Conservation (phyloP, 495 filamentous ascomycete genomes). For the Friedmanniomyces simplex region DNA sequence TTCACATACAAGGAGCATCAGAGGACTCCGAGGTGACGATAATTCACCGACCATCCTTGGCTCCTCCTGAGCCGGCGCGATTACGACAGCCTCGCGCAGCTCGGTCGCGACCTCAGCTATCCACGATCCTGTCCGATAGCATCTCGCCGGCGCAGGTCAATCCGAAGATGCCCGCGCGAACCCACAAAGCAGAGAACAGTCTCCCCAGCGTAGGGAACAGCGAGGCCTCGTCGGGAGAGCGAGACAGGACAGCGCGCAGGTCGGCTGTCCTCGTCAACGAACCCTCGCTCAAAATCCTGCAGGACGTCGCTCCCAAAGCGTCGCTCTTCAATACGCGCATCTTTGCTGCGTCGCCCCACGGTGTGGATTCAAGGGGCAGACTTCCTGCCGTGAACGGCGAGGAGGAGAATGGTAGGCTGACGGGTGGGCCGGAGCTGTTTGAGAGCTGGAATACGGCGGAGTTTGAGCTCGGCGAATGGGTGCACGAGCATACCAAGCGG, state of each 20-base stretch:
- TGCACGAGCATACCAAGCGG: constrained; percentile 17
- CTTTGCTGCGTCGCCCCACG: background rate
- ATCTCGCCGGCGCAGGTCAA: background rate
- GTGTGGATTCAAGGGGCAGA: no score
- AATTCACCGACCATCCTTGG: background rate
- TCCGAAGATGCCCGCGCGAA: background rate
- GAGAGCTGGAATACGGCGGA: constrained; percentile 14
- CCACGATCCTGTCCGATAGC: constrained; percentile 15
- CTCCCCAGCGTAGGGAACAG: background rate
- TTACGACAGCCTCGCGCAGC: background rate
- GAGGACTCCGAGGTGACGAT: constrained; percentile 3
- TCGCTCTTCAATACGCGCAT: constrained; percentile 1
- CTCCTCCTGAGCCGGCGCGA: background rate
- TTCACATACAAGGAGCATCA: background rate
- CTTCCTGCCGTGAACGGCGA: background rate
- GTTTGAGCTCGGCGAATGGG: constrained; percentile 5
- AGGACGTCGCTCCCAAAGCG: background rate
- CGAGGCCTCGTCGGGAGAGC: background rate
- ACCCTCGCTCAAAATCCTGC: constrained; percentile 1
- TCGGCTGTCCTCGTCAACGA: constrained; percentile 2
- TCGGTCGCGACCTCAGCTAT: constrained; percentile 11
- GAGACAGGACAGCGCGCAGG: background rate
- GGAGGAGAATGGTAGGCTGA: background rate
- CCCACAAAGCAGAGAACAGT: background rate
- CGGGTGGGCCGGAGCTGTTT: constrained; percentile 9